Evolutionary conservation across 306 rosid genomes (phyloP).

Genomic region (Cicer yamashitae): DNA sequence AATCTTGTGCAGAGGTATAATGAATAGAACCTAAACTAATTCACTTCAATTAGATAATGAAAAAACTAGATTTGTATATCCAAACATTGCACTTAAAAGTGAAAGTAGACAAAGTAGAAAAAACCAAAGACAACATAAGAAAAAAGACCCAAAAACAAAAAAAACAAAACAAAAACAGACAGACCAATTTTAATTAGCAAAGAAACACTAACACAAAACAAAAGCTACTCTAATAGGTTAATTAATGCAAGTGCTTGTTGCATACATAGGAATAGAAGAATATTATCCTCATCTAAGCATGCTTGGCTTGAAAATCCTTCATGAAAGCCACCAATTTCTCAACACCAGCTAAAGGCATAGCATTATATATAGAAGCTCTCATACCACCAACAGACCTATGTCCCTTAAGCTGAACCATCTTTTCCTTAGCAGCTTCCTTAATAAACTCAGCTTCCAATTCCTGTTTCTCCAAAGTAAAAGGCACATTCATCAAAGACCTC

Average conservation of each 20-base stretch:
- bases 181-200: slow-evolving; percentile 8
- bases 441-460: slow-evolving; percentile 84
- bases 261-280: neutral
- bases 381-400: slow-evolving; percentile 96
- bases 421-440: slow-evolving; percentile 89
- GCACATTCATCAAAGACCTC: slow-evolving; percentile 96
- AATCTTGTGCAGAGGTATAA: slow-evolving; percentile 22
- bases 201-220: neutral
- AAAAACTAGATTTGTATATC: slow-evolving; percentile 39
- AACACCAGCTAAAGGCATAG: slow-evolving; percentile 95
- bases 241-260: neutral
- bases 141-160: neutral
- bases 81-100: slow-evolving; percentile 31
- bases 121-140: neutral
- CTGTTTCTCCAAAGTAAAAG: slow-evolving; percentile 82
- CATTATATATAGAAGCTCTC: slow-evolving; percentile 95
- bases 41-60: neutral
- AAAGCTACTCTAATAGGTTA: neutral
- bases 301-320: slow-evolving; percentile 88
- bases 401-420: slow-evolving; percentile 94
- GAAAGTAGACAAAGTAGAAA: neutral
- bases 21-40: slow-evolving; percentile 28
- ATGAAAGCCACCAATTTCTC: slow-evolving; percentile 92
- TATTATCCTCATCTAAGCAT: slow-evolving; percentile 27
- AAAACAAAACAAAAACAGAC: slow-evolving; percentile 27